Evolutionary conservation across 1,284 basidiomycete species (phyloP).

Genomic region (Mycena sp.): DNA sequence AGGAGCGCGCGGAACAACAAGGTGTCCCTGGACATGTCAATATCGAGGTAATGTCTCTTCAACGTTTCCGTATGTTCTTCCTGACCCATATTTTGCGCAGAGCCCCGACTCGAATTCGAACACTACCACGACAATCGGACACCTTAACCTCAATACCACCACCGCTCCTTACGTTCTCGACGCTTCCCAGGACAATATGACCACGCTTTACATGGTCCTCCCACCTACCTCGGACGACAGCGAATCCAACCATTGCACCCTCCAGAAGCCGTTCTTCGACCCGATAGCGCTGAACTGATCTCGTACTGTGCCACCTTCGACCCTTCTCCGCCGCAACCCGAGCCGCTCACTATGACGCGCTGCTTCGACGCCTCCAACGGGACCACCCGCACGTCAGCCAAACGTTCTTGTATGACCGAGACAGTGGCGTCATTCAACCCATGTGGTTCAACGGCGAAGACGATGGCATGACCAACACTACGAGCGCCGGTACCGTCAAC

Average conservation of each 20-base stretch:
- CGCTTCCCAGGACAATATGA: slow-evolving; percentile 62
- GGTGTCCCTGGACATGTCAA: slow-evolving; percentile 56
- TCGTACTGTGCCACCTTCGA: slow-evolving; percentile 71
- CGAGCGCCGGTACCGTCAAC: neutral
- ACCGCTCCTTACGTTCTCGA: slow-evolving; percentile 58
- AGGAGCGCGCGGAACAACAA: slow-evolving; percentile 21
- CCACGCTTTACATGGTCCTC: slow-evolving; percentile 59
- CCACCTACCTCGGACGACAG: slow-evolving; percentile 25
- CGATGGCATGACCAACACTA: slow-evolving; percentile 2
- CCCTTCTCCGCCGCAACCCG: slow-evolving; percentile 55
- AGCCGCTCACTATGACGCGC: slow-evolving; percentile 57
- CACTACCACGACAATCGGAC: slow-evolving; percentile 49
- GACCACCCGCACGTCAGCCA: slow-evolving; percentile 58
- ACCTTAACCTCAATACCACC: slow-evolving; percentile 52
- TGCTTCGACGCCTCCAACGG: slow-evolving; percentile 45
- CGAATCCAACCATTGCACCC: slow-evolving; percentile 43
- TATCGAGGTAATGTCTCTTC: slow-evolving; percentile 54
- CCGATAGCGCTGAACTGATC: slow-evolving; percentile 38
- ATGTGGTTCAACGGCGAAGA: slow-evolving; percentile 49
- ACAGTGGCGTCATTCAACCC: slow-evolving; percentile 60
- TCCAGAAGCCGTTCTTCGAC: slow-evolving; percentile 60
- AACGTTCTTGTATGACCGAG: slow-evolving; percentile 62
- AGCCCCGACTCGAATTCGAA: slow-evolving; percentile 1
- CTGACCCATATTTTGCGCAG: slow-evolving; percentile 6
- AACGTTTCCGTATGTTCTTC: neutral